phyloP scores from a whole-genome alignment of 257 asterid species.

The Linderniella brevidens region DNA sequence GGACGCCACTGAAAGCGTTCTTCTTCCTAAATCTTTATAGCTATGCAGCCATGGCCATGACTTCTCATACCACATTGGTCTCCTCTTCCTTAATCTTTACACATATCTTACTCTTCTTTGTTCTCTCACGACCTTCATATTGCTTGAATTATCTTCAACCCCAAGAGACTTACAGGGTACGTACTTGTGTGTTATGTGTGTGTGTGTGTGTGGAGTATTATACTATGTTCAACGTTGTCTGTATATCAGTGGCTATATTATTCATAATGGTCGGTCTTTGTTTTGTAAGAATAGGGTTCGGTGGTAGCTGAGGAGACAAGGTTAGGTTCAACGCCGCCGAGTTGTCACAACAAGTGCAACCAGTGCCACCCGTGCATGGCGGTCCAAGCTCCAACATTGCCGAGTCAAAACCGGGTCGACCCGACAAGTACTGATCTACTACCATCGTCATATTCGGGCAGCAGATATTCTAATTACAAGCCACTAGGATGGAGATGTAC shows the following conservation, averaged over 20 bases:
- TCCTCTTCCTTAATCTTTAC: conserved; percentile 4
- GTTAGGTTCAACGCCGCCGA: conserved; percentile 88
- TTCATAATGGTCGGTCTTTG: not conserved
- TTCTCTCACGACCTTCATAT: conserved; percentile 18
- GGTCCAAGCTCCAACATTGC: conserved; percentile 64
- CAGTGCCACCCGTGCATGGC: conserved; percentile 97
- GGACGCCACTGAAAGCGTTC: conserved; percentile 1
- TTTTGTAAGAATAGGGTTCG: conserved; percentile 21
- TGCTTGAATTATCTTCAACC: conserved; percentile 17
- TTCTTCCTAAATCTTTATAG: not conserved
- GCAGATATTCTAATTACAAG: conserved; percentile 94
- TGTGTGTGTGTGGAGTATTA: not conserved
- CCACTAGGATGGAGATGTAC: conserved; percentile 97
- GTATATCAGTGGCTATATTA: not conserved
- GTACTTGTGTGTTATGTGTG: no score
- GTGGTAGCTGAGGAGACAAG: conserved; percentile 57
- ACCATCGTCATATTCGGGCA: conserved; percentile 11
- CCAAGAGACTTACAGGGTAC: conserved; percentile 17
- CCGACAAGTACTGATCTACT: not conserved
- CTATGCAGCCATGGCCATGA: conserved; percentile 45
- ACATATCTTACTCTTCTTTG: conserved; percentile 10
- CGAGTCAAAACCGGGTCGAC: conserved; percentile 27
- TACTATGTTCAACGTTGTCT: no score
- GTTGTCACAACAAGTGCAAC: conserved; percentile 86
- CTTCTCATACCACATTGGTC: conserved; percentile 18